Evolutionary conservation across 768 basidiomycete genomes (phyloP).

Genomic region (Cyathus striatus): DNA sequence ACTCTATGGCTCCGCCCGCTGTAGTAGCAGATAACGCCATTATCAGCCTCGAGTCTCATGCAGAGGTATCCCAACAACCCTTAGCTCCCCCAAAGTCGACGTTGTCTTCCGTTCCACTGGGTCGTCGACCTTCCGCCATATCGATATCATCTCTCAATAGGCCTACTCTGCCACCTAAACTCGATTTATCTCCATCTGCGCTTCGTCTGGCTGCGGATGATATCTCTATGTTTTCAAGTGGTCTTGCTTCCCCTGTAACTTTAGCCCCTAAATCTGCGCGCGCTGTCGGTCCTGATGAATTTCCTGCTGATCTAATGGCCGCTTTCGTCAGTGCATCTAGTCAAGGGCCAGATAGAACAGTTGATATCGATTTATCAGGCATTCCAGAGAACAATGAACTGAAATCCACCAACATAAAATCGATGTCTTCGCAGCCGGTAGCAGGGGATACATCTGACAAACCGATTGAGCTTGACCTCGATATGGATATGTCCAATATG

Average conservation of each 20-base stretch:
- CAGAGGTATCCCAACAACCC: too few species aligned
- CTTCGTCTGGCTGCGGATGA: slow-evolving; percentile 66
- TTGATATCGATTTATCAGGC: slow-evolving; percentile 60
- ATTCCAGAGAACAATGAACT: slow-evolving; percentile 25
- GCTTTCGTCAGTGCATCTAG: slow-evolving; percentile 44
- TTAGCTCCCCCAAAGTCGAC: too few species aligned
- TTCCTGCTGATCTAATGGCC: slow-evolving; percentile 62
- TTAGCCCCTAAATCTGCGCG: slow-evolving; percentile 78
- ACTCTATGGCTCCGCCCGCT: too few species aligned
- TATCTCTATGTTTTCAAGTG: slow-evolving; percentile 48
- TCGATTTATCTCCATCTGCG: slow-evolving; percentile 72
- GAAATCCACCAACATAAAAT: slow-evolving; percentile 4
- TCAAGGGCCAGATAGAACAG: slow-evolving; percentile 21
- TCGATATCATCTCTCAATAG: slow-evolving; percentile 78
- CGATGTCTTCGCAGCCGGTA: slow-evolving; percentile 25
- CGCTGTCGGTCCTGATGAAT: slow-evolving; percentile 46
- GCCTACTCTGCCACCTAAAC: slow-evolving; percentile 63
- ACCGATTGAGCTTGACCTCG: slow-evolving; percentile 77
- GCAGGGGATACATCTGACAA: slow-evolving; percentile 70
- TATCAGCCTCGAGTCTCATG: too few species aligned
- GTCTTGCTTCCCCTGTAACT: slow-evolving; percentile 73
- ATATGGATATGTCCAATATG: slow-evolving; percentile 49
- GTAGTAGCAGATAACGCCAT: too few species aligned
- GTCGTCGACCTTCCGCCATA: slow-evolving; percentile 69
- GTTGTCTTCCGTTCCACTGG: slow-evolving; percentile 21